phyloP scores from a whole-genome alignment of 1,284 basidiomycete genomes.

The Rhizopogon parksii region DNA sequence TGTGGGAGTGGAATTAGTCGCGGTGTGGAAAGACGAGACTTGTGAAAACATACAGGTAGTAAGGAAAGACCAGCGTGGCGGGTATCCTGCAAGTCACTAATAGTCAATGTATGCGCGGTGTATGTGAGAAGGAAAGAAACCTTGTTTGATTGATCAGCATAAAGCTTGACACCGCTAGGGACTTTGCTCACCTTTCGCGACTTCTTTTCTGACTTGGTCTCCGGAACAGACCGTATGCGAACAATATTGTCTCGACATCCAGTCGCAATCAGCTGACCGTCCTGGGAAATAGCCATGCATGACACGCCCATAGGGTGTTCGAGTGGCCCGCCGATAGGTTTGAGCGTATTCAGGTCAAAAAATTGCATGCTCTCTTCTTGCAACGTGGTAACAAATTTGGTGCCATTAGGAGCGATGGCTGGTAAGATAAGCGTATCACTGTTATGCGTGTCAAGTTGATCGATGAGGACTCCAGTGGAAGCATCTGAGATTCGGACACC shows the following conservation, averaged over 20 bases:
- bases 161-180: neutral
- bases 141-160: neutral
- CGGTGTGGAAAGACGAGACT: neutral
- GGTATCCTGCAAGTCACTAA: neutral
- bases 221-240: constrained; percentile 8
- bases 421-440: too few species aligned
- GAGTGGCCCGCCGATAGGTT: neutral
- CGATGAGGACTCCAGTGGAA: too few species aligned
- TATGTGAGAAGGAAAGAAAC: too few species aligned
- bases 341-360: neutral
- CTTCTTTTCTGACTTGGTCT: neutral
- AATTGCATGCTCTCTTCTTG: neutral
- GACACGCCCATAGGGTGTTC: neutral
- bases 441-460: too few species aligned
- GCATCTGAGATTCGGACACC: too few species aligned
- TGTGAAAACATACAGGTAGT: too few species aligned
- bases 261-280: constrained; percentile 7
- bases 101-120: neutral
- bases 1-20: neutral
- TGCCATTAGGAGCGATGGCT: neutral
- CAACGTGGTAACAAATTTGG: neutral
- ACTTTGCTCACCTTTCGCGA: neutral
- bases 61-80: too few species aligned
- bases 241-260: constrained; percentile 5
- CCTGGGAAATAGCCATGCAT: neutral